Base-by-base conservation (phyloP, 495 filamentous ascomycete genomes). In the Aspergillus egyptiacus region DNA sequence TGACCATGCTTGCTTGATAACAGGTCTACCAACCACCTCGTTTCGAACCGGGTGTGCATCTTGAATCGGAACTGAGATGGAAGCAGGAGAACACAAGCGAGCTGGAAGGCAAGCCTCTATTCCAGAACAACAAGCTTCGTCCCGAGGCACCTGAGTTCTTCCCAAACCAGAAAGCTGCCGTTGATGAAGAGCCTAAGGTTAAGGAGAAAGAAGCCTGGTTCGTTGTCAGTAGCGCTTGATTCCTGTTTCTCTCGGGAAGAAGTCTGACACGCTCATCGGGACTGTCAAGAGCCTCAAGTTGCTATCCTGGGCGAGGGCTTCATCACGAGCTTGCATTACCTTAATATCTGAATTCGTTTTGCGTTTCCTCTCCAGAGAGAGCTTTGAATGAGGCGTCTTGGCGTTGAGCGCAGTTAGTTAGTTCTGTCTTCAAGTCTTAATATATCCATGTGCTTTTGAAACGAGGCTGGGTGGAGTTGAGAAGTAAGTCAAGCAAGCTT, bases 111-210 rank as follows among this genome's bases (percentile, higher is more conserved):
- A 37, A 36, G 39, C 18, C 31, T 37, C 10, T 22, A 4, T 0
- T 20, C 3, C 20, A 33, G 18, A 36, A 20, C 15, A 44, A 19
- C 13, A 32, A 49, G 23, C 51, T 62, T 37, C 56, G 56, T 22
- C 54, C 30, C 1, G 54, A 62, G 34, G 59, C 59, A 3, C 59
- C 59, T 1, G 56, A 53, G 23, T 62, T 62, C 32, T 24, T 62
- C n/a, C 59, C 59, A 18, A 6, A 40, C 22, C 14, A 22, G 11
- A 54, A 39, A 31, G 13, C 20, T 15, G 6, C 35, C 28, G 22
- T 17, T 18, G 8, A 14, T 3, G 11, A 37, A 10, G 46, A 33
- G 24, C 19, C 35, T 15, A 20, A 31, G 13, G 19, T 9, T 3
- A 40, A 30, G 19, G 6, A 23, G 10, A 55, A 40, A 39, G 43